Percentiles rank a stretch among this genome's conserved stretches.
Conservation (phyloP, 2,329 filamentous ascomycete species). For the Lachnellula subtilissima region DNA sequence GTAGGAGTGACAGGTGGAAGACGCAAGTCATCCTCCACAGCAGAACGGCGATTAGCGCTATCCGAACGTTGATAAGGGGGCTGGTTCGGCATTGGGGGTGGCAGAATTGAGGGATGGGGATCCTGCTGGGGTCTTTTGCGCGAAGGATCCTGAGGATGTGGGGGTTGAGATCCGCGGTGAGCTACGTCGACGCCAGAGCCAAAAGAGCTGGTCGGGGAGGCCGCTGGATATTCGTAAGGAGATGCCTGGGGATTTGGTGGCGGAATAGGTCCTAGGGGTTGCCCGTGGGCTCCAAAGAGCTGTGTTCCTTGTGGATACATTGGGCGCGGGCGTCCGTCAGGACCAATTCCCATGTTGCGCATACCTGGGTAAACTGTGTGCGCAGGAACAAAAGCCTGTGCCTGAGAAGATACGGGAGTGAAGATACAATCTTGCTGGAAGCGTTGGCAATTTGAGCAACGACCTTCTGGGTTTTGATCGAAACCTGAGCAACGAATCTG, state of each 20-base stretch:
- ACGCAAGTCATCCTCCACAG: constrained; percentile 30
- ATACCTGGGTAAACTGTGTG: constrained; percentile 59
- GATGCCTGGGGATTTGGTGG: constrained; percentile 19
- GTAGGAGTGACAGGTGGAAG: constrained; percentile 32
- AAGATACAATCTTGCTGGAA: constrained; percentile 77
- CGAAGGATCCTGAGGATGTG: constrained; percentile 19
- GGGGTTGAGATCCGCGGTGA: constrained; percentile 15
- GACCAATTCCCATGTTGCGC: constrained; percentile 37
- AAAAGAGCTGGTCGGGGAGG: constrained; percentile 30
- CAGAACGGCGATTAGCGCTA: constrained; percentile 21
- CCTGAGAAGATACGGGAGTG: constrained; percentile 68
- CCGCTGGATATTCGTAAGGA: constrained; percentile 31
- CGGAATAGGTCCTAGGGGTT: constrained; percentile 31
- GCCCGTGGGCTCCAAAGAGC: constrained; percentile 37
- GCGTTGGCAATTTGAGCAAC: constrained; percentile 66
- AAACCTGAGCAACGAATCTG: constrained; percentile 75
- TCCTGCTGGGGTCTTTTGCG: constrained; percentile 32
- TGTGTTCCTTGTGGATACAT: constrained; percentile 29
- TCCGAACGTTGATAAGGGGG: constrained; percentile 25
- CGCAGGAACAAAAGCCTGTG: constrained; percentile 69
- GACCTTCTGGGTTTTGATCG: constrained; percentile 65
- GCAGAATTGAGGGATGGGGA: constrained; percentile 32
- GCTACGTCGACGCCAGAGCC: constrained; percentile 8
- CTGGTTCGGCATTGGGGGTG: constrained; percentile 34
- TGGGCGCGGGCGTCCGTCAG: constrained; percentile 29